Percentiles rank a stretch among this genome's conserved stretches.
These are phyloP conservation scores for Zygoascus bituminiphila DNA, from an alignment of 805 yeast genomes.

Conservation along the genomic window DNA sequence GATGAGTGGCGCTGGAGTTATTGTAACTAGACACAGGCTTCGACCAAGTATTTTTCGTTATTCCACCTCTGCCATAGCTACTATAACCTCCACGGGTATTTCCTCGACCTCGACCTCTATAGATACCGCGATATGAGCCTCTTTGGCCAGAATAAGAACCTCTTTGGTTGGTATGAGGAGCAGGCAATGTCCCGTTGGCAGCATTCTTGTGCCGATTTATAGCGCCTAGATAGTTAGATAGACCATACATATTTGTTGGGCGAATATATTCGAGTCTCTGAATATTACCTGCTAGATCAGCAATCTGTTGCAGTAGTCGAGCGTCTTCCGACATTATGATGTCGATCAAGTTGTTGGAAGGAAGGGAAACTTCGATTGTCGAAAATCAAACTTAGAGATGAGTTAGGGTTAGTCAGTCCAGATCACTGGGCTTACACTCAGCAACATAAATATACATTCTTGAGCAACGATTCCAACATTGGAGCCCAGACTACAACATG, in stretches of 20 bases:
- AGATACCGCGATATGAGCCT: not conserved
- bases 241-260: not conserved
- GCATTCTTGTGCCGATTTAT: slow-evolving; percentile 19
- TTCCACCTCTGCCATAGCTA: not conserved
- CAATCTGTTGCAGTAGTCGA: slow-evolving; percentile 17
- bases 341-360: not conserved
- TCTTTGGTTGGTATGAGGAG: not conserved
- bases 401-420: not conserved
- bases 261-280: not conserved
- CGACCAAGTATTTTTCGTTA: not conserved
- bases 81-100: not conserved
- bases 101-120: not conserved
- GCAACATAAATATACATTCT: too few relatives aligned
- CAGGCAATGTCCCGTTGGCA: not conserved
- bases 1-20: too few relatives aligned
- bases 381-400: not conserved
- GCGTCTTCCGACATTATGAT: slow-evolving; percentile 15
- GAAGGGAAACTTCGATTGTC: not conserved
- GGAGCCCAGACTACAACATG: too few relatives aligned
- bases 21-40: not conserved
- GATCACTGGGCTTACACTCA: too few relatives aligned
- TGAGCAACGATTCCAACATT: too few relatives aligned
- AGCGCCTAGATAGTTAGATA: slow-evolving; percentile 14
- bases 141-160: slow-evolving; percentile 3
- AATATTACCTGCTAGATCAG: slow-evolving; percentile 18